Percentiles rank a stretch among this genome's conserved stretches.
Evolutionary conservation across 305 asterid genomes (phyloP).

Genomic region (Rubia peregrina): DNA sequence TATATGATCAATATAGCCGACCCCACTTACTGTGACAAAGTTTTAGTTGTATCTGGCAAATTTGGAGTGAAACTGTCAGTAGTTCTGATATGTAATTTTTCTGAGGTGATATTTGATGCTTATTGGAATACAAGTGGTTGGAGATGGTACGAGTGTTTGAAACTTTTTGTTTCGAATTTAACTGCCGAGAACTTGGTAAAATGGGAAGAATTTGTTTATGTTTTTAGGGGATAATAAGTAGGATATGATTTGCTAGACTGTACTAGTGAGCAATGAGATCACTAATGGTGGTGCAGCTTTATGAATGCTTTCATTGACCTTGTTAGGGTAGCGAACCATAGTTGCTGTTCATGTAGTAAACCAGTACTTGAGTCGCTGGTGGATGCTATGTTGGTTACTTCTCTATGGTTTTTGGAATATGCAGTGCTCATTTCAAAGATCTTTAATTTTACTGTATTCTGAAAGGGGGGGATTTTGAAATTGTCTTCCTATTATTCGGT

Average conservation of each 20-base stretch:
- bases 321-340: not conserved
- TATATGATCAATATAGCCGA: not conserved
- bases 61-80: not conserved
- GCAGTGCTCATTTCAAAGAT: not conserved
- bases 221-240: not conserved
- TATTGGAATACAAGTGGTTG: conserved; percentile 1
- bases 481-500: not conserved
- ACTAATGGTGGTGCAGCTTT: not conserved
- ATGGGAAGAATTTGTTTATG: not conserved
- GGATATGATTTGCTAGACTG: not conserved
- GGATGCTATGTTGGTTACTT: not conserved
- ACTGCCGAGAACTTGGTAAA: not conserved
- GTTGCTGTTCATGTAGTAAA: not conserved
- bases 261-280: not conserved
- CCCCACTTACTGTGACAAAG: not conserved
- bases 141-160: not conserved
- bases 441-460: not conserved
- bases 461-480: not conserved
- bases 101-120: not conserved
- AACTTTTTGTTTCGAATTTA: not conserved
- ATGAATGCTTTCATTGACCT: not conserved
- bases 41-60: not conserved
- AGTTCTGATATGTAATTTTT: not conserved
- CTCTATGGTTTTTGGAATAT: not conserved
- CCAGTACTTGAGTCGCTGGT: not conserved